Evolutionary conservation across 345 rosid species (phyloP), one percentile per base, ranked within the genome.

Genomic region (Salix suchowensis): DNA sequence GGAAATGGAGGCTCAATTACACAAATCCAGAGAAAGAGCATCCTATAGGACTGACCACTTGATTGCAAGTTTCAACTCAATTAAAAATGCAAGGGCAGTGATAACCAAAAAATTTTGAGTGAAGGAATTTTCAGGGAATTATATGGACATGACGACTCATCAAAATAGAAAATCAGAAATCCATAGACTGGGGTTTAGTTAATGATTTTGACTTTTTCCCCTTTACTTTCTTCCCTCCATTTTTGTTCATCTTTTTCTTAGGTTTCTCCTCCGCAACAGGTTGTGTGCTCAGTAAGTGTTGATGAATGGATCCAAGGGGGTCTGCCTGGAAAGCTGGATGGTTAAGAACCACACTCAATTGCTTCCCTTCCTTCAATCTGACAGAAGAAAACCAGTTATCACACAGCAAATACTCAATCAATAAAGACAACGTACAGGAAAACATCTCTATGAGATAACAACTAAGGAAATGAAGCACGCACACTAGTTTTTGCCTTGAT

Each of bases 271-370:
- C 88, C 2, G 39, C n/a, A 30, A 82, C 81, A 71, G 97, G 94
- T 58, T 86, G 93, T 46, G 89, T 88, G 85, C 85, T 89, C 89
- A 74, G 83, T 61, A 92, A 75, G 34, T 90, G 96, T 77, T 92
- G 94, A 70, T 85, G 86, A 67, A 92, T 87, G 54, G 96, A 88
- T 82, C 86, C 94, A 10, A 91, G 67, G 0, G 98, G 97, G 86
- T 96, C 94, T 16, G 85, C 81, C 78, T 82, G 89, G 81, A 91
- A 96, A 42, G 85, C 86, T 18, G 89, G 95, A 83, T 93, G 87
- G 67, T 83, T 85, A 32, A 89, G 88, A 83, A 93, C 96, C 74
- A 80, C 81, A 77, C 71, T 81, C 86, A 92, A 39, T 68, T 90
- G 90, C 66, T 84, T 84, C 55, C 88, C 87, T 81, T 96, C 98